Base-by-base conservation (phyloP, 768 basidiomycete species). In the Chalciporus pseudorubinellus region DNA sequence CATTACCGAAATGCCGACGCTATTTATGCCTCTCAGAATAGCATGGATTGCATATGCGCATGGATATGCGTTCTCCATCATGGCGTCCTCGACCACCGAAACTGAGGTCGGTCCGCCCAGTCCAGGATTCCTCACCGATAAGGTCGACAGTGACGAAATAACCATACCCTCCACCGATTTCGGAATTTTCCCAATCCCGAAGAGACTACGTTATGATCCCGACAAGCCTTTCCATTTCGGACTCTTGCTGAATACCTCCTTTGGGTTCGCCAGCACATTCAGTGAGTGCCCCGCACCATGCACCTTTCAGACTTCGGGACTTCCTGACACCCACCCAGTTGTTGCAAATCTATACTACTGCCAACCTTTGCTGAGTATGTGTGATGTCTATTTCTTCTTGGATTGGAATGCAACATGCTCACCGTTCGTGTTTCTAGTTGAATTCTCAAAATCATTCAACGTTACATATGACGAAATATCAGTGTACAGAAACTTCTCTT, bases 301-400 rank as follows among this genome's bases (percentile, higher is more conserved):
- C 4, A 7, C 5, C 6, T 6, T 29, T 19, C 3, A 6, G n/a
- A 36, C 26, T 22, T 7, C 26, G 4, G 26, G 26, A 28, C 6
- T 26, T 28, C 16, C 19, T 55, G n/a, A 63, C 13, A 12, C 28
- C 24, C 36, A 28, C 3, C 7, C 16, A 86, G 85, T 72, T 39
- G 83, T 83, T 13, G 78, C 82, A n/a, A 92, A 92, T 61, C 64
- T 92, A 42, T 92, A 92, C 62, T 93, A 92, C 58, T 87, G 84
- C 54, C 88, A 90, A 70, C 90, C 90, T 0, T 64, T 93, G 58
- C 70, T 92, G 13, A 87, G 89, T 82, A 64, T 56, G 77, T 71
- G 54, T 29, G 56, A 14, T 0, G 2, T 29, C 7, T 22, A 0
- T 42, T 12, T 18, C n/a, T 8, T 22, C 10, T 9, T 12, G 11